phyloP scores from a whole-genome alignment of 192 early-diverging fungal species.

The Phlyctochytrium bullatum region DNA sequence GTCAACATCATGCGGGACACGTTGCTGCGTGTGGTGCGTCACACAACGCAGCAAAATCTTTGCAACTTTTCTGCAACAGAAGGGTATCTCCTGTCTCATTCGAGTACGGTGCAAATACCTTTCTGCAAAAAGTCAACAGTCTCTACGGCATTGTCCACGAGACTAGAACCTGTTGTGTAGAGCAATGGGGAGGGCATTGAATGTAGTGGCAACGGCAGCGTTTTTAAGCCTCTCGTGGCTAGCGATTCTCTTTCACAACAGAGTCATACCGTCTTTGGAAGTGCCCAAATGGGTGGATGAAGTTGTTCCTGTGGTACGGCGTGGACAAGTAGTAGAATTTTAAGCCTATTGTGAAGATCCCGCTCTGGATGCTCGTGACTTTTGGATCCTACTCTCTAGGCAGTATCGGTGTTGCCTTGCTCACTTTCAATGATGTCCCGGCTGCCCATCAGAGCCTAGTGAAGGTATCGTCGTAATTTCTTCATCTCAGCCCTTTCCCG shows the following conservation, averaged over 20 bases:
- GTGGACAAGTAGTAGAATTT: not conserved
- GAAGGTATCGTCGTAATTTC: slow-evolving; percentile 45
- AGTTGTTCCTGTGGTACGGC: slow-evolving; percentile 15
- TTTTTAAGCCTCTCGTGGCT: slow-evolving; percentile 3
- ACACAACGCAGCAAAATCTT: no score
- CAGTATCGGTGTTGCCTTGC: slow-evolving; percentile 80
- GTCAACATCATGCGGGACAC: no score
- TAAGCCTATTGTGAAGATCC: slow-evolving; percentile 46
- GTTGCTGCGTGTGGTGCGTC: no score
- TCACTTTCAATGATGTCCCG: slow-evolving; percentile 89
- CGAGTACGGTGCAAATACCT: no score
- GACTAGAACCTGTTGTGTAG: no score
- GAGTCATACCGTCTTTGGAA: slow-evolving; percentile 2
- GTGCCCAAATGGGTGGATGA: slow-evolving; percentile 17
- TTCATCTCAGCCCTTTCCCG: not conserved
- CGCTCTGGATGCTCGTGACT: slow-evolving; percentile 73
- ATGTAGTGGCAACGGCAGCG: not conserved
- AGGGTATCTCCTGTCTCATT: no score
- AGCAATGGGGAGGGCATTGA: slow-evolving; percentile 20
- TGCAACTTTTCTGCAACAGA: no score
- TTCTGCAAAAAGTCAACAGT: no score
- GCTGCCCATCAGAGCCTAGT: slow-evolving; percentile 83
- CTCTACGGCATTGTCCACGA: no score
- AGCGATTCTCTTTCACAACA: not conserved
- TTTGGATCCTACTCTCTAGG: slow-evolving; percentile 90